Evolutionary conservation across 805 yeast species (phyloP).

Genomic region (Nematodospora valgi): DNA sequence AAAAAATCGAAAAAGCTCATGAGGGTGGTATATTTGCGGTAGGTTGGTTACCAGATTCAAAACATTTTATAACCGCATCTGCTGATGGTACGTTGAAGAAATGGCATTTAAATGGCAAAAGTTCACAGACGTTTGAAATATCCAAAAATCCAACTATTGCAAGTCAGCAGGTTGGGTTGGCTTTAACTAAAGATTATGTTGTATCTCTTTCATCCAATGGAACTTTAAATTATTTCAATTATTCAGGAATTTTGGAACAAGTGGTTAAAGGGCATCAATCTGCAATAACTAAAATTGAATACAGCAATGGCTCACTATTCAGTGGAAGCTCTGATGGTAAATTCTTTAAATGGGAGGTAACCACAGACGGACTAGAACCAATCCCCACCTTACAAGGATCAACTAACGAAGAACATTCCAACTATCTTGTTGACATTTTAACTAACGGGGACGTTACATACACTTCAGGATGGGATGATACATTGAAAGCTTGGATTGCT

Average conservation of each 20-base stretch:
- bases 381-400: constrained; percentile 19
- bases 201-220: constrained; percentile 73
- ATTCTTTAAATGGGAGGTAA: constrained; percentile 55
- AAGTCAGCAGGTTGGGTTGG: constrained; percentile 79
- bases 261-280: constrained; percentile 77
- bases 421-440: constrained; percentile 58
- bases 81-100: constrained; percentile 76
- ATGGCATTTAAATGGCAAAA: constrained; percentile 49
- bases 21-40: constrained; percentile 80
- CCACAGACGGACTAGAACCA: constrained; percentile 11
- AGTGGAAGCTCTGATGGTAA: constrained; percentile 86
- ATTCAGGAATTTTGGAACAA: constrained; percentile 22
- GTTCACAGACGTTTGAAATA: constrained; percentile 46
- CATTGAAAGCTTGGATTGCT: constrained; percentile 43
- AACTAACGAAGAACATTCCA: constrained; percentile 50
- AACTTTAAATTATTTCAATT: constrained; percentile 56
- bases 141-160: constrained; percentile 43
- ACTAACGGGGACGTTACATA: constrained; percentile 26
- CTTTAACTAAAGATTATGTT: constrained; percentile 56
- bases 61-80: constrained; percentile 69
- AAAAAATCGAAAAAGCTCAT: constrained; percentile 53
- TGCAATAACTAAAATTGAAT: constrained; percentile 56
- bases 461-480: constrained; percentile 90
- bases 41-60: constrained; percentile 59
- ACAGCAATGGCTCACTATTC: constrained; percentile 24